phyloP scores from a whole-genome alignment of 2,329 filamentous ascomycete species.

The Periconia digitata region DNA sequence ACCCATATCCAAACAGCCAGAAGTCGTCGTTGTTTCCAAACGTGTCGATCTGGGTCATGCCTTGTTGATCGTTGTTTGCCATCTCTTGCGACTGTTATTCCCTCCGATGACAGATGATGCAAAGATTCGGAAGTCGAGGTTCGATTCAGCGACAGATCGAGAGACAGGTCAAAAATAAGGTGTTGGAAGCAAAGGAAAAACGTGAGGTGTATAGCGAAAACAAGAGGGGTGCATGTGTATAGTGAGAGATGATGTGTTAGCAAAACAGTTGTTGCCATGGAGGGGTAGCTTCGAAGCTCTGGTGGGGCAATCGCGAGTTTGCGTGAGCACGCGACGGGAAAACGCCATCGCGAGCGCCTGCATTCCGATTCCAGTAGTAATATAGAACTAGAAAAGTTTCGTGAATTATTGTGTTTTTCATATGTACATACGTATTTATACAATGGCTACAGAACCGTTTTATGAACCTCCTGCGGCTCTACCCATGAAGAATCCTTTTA shows the following conservation, averaged over 20 bases:
- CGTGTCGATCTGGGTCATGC: slow-evolving; percentile 31
- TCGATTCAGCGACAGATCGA: no score
- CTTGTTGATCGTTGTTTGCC: slow-evolving; percentile 16
- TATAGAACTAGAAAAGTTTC: not conserved
- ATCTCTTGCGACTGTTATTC: no score
- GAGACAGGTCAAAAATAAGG: no score
- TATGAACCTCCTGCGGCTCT: slow-evolving; percentile 51
- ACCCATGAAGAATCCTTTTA: slow-evolving; percentile 88
- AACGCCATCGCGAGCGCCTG: not conserved
- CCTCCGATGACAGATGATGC: no score
- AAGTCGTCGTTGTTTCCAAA: slow-evolving; percentile 63
- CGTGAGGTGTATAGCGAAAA: not conserved
- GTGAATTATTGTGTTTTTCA: not conserved
- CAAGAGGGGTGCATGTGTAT: not conserved
- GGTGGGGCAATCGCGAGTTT: slow-evolving; percentile 6
- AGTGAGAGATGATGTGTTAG: not conserved
- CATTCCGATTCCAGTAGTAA: not conserved
- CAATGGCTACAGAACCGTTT: not conserved
- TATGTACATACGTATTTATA: not conserved
- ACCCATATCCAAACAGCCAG: slow-evolving; percentile 98
- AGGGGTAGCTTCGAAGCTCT: slow-evolving; percentile 1
- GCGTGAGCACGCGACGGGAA: slow-evolving; percentile 1
- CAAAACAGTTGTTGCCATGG: not conserved
- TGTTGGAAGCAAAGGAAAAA: not conserved
- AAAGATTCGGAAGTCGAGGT: no score